Percentiles rank a stretch among this genome's conserved stretches.
These are phyloP conservation scores for Penicillium roqueforti DNA, from an alignment of 495 filamentous ascomycete genomes.

Conservation along the genomic window DNA sequence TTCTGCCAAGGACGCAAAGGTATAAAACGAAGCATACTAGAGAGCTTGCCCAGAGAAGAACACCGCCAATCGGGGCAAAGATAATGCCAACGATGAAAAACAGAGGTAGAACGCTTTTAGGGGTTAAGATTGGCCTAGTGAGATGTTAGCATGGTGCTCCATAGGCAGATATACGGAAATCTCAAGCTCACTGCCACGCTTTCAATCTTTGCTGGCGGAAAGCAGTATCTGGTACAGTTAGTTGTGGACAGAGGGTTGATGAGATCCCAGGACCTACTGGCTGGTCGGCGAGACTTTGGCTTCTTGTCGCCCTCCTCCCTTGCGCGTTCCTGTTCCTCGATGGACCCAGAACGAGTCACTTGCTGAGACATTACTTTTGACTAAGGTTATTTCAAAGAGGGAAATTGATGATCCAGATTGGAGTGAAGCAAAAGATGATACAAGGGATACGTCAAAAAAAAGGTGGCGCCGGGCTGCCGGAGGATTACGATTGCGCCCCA, in stretches of 20 bases:
- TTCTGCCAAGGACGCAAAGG: not conserved
- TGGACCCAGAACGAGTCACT: slow-evolving; percentile 41
- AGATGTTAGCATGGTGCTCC: slow-evolving; percentile 7
- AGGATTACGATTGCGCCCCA: slow-evolving; percentile 16
- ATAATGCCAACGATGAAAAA: slow-evolving; percentile 84
- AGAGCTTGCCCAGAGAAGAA: slow-evolving; percentile 77
- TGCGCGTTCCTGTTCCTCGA: slow-evolving; percentile 46
- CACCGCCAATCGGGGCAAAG: slow-evolving; percentile 82
- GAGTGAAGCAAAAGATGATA: slow-evolving; percentile 1
- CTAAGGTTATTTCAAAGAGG: slow-evolving; percentile 9
- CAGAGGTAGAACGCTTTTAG: slow-evolving; percentile 84
- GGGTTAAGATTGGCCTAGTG: slow-evolving; percentile 79
- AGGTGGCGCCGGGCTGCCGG: slow-evolving; percentile 26
- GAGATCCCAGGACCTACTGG: slow-evolving; percentile 53
- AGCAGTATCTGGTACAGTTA: slow-evolving; percentile 63
- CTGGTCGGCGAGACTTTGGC: slow-evolving; percentile 78
- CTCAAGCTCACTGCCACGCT: slow-evolving; percentile 77
- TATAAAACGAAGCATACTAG: slow-evolving; percentile 43
- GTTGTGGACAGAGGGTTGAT: not conserved
- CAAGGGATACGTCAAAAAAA: slow-evolving; percentile 29
- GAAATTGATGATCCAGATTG: not conserved
- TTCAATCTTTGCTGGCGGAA: slow-evolving; percentile 90
- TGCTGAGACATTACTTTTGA: slow-evolving; percentile 45
- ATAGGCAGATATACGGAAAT: not conserved
- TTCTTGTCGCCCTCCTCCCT: slow-evolving; percentile 60